Conservation (phyloP, 495 filamentous ascomycete genomes). For the Neurospora sp. region DNA sequence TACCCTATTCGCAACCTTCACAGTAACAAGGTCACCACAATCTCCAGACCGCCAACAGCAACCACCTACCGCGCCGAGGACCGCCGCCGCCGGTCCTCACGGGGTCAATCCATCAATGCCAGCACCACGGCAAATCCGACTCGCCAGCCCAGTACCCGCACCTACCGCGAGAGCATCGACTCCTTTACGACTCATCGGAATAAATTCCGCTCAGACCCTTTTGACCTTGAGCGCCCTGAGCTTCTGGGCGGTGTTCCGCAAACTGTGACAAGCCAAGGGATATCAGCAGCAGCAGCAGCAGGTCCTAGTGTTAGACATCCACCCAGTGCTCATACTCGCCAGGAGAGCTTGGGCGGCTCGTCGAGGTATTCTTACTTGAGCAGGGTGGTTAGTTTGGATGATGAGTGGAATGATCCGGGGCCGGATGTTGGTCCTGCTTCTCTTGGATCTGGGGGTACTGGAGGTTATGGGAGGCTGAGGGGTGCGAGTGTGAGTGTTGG, state of each 20-base stretch:
- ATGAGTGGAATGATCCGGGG: constrained; percentile 43
- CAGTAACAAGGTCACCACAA: not conserved
- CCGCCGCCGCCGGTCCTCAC: constrained; percentile 30
- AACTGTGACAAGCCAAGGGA: not conserved
- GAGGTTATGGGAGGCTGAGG: not conserved
- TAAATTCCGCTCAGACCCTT: constrained; percentile 55
- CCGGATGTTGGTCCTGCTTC: constrained; percentile 38
- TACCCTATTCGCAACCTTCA: constrained; percentile 13
- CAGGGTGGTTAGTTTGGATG: constrained; percentile 26
- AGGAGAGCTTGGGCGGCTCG: constrained; percentile 3
- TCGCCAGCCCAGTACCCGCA: constrained; percentile 16
- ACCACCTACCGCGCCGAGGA: not conserved
- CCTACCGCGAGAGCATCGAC: constrained; percentile 23
- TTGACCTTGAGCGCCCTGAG: constrained; percentile 51
- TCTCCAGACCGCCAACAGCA: constrained; percentile 11
- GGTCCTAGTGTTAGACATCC: not conserved
- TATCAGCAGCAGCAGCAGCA: constrained; percentile 3
- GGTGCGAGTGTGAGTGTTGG: not conserved
- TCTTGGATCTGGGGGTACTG: not conserved
- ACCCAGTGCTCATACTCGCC: constrained; percentile 5
- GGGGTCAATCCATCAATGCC: constrained; percentile 30
- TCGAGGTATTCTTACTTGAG: constrained; percentile 33
- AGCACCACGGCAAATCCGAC: constrained; percentile 3
- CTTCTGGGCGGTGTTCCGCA: constrained; percentile 19
- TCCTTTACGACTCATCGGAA: constrained; percentile 28